Percentiles rank a stretch among this genome's conserved stretches.
phyloP scores from a whole-genome alignment of 305 asterid species.

The Euphrasia arctica region DNA sequence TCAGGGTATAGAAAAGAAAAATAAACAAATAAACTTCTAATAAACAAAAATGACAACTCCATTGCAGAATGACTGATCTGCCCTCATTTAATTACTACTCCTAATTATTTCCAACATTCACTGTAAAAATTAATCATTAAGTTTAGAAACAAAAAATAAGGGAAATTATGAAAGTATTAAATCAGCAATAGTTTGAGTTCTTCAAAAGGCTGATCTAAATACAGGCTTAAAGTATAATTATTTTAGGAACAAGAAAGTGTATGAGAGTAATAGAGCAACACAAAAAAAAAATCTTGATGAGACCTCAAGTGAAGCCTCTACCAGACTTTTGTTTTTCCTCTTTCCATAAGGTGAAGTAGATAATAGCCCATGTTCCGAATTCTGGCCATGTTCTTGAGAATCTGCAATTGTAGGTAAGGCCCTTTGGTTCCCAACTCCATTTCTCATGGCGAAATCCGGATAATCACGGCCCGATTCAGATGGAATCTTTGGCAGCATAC shows the following conservation, averaged over 20 bases:
- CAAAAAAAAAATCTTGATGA: no score
- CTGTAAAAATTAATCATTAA: no score
- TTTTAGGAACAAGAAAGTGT: background rate
- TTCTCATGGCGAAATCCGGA: constrained; percentile 31
- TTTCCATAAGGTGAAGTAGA: constrained; percentile 54
- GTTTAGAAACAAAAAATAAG: no score
- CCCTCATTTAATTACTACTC: no score
- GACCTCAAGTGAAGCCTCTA: constrained; percentile 34
- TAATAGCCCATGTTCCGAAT: constrained; percentile 41
- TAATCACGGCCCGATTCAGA: constrained; percentile 27
- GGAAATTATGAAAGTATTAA: no score
- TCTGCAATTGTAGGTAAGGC: background rate
- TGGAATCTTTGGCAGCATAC: constrained; percentile 51
- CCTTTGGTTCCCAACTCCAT: background rate
- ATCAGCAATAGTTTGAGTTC: no score
- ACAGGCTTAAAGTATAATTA: background rate
- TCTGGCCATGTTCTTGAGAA: background rate
- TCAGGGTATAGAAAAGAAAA: no score
- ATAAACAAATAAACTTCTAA: no score
- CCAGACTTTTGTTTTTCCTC: constrained; percentile 48
- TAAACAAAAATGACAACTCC: no score
- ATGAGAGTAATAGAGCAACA: background rate
- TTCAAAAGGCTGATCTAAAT: no score
- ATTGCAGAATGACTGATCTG: no score
- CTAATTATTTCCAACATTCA: no score